Percentiles rank a stretch among this genome's conserved stretches.
These are phyloP conservation scores for Balansia obtecta DNA, from an alignment of 2,329 filamentous ascomycete genomes.

Conservation along the genomic window DNA sequence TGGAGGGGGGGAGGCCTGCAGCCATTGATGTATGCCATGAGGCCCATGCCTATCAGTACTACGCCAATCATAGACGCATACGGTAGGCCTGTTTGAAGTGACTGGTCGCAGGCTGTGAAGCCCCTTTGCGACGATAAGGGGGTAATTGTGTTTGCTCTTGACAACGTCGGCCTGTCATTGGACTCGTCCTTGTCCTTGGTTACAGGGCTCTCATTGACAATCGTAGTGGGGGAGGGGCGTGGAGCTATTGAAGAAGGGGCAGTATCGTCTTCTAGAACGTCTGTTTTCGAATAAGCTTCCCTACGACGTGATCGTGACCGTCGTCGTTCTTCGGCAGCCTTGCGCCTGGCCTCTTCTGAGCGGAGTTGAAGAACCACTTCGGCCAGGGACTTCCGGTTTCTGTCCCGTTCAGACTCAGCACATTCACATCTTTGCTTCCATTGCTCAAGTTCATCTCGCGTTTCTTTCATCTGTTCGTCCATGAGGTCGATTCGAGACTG, in stretches of 20 bases:
- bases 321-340: conserved; percentile 28
- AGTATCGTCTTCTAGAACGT: conserved; percentile 1
- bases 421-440: conserved; percentile 68
- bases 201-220: conserved; percentile 9
- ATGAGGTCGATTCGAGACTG: conserved; percentile 66
- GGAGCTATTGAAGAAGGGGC: neutral
- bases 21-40: conserved; percentile 80
- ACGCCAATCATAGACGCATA: conserved; percentile 77
- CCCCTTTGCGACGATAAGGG: conserved; percentile 27
- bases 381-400: conserved; percentile 60
- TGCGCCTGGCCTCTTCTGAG: conserved; percentile 44
- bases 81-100: conserved; percentile 44
- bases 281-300: conserved; percentile 3
- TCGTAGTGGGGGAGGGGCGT: neutral
- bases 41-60: conserved; percentile 65
- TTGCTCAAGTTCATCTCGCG: conserved; percentile 67
- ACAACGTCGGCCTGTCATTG: conserved; percentile 30
- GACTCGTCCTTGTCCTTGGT: conserved; percentile 21
- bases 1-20: conserved; percentile 41
- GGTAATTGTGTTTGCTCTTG: conserved; percentile 37
- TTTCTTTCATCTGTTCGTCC: conserved; percentile 65
- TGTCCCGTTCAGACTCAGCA: conserved; percentile 66
- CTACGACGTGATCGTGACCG: conserved; percentile 22
- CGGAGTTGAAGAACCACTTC: conserved; percentile 83
- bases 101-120: conserved; percentile 29